Conservation (phyloP, 192 early-diverging fungal species). For the Coemansia sp. region DNA sequence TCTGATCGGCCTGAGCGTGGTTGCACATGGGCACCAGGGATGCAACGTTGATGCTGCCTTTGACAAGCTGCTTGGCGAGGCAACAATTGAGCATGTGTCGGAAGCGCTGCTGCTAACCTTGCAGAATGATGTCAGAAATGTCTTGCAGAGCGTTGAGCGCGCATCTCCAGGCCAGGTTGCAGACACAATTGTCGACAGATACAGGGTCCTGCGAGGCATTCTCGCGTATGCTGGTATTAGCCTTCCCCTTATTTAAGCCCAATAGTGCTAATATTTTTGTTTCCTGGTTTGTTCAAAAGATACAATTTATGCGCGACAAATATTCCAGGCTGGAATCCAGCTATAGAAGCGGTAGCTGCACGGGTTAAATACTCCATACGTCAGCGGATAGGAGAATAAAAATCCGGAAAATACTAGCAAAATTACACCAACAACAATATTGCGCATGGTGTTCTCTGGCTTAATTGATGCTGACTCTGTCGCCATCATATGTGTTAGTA, state of each 20-base stretch:
- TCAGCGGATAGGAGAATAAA: not conserved
- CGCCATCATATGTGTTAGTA: not conserved
- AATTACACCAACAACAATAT: not conserved
- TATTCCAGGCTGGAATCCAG: not conserved
- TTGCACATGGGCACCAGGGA: constrained; percentile 21
- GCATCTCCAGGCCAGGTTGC: constrained; percentile 16
- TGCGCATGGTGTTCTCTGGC: not conserved
- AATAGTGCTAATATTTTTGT: too few relatives aligned
- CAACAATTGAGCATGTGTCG: constrained; percentile 23
- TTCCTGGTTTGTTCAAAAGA: too few relatives aligned
- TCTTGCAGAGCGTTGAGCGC: constrained; percentile 8
- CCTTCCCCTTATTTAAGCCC: constrained; percentile 16
- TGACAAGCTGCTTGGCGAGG: constrained; percentile 16
- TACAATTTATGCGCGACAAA: not conserved
- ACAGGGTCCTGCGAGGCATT: constrained; percentile 22
- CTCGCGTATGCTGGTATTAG: constrained; percentile 16
- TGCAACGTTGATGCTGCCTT: constrained; percentile 29
- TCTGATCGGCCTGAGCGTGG: not conserved
- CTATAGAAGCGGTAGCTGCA: not conserved
- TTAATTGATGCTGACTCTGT: not conserved
- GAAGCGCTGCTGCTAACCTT: constrained; percentile 19
- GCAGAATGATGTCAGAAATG: constrained; percentile 20
- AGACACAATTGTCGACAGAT: constrained; percentile 21
- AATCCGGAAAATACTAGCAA: not conserved
- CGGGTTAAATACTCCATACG: not conserved